Conservation (phyloP, 306 rosid genomes). For the Mimosa bimucronata region DNA sequence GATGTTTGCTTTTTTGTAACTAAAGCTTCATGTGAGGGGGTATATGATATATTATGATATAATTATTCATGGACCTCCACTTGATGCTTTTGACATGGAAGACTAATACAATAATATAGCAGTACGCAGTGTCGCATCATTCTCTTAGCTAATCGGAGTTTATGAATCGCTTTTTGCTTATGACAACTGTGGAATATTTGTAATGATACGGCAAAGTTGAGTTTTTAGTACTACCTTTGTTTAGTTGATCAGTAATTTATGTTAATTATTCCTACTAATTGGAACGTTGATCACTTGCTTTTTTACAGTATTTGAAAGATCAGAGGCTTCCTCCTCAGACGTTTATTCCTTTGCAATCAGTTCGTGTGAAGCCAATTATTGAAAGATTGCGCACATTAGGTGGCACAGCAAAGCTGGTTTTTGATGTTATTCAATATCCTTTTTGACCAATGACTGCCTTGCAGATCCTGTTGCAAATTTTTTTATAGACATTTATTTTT, state of each 20-base stretch:
- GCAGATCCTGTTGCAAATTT: constrained; percentile 20
- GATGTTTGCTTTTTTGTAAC: not conserved
- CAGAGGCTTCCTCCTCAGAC: constrained; percentile 99
- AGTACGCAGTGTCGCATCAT: not conserved
- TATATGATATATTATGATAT: not conserved
- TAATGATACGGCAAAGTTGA: constrained; percentile 12
- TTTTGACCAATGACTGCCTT: constrained; percentile 34
- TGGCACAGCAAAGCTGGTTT: constrained; percentile 82
- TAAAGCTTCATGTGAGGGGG: not conserved
- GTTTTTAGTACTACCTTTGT: constrained; percentile 22
- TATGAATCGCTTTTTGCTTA: constrained; percentile 10
- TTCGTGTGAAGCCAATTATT: constrained; percentile 91
- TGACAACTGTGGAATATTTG: not conserved
- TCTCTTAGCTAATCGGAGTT: not conserved
- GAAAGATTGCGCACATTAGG: constrained; percentile 92
- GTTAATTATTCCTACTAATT: constrained; percentile 13
- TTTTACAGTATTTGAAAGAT: constrained; percentile 94
- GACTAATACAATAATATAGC: not conserved
- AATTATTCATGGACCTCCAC: not conserved
- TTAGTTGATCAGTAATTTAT: constrained; percentile 23
- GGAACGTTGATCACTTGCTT: constrained; percentile 34
- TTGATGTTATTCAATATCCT: constrained; percentile 99
- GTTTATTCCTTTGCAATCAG: constrained; percentile 95
- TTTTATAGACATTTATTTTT: constrained; percentile 17
- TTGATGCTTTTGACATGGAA: constrained; percentile 2